These are phyloP conservation scores for Auriculariales sp. DNA, from an alignment of 768 basidiomycete species.

Conservation along the genomic window DNA sequence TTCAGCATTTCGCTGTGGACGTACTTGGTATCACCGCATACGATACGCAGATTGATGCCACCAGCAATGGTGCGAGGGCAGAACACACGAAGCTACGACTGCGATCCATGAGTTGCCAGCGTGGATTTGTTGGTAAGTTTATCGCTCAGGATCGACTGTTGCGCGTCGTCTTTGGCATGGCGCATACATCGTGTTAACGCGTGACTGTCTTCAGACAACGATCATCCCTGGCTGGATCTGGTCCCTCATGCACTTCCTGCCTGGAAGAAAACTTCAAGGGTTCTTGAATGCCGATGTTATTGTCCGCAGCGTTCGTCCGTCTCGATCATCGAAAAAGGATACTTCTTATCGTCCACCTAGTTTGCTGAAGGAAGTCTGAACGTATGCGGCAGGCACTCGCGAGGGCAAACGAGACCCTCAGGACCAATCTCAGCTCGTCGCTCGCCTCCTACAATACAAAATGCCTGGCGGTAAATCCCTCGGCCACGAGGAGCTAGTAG, in stretches of 20 bases:
- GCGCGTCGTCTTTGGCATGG: no score
- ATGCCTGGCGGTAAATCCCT: conserved; percentile 21
- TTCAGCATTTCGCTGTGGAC: conserved; percentile 32
- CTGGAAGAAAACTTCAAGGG: conserved; percentile 50
- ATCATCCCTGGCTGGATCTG: conserved; percentile 56
- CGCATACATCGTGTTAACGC: no score
- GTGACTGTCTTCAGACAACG: conserved; percentile 52
- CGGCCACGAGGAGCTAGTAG: conserved; percentile 62
- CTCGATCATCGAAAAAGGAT: no score
- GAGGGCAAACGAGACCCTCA: neutral
- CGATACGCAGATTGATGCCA: conserved; percentile 56
- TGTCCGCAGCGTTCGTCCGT: neutral
- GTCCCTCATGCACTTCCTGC: conserved; percentile 59
- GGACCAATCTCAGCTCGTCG: neutral
- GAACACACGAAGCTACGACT: conserved; percentile 49
- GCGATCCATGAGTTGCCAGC: conserved; percentile 66
- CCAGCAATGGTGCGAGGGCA: conserved; percentile 53
- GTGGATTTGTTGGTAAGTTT: no score
- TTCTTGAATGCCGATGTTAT: conserved; percentile 53
- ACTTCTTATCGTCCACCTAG: neutral
- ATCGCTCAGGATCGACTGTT: neutral
- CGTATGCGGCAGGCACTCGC: neutral
- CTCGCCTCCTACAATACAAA: neutral
- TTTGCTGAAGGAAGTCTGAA: neutral
- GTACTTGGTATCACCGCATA: conserved; percentile 53